Conservation (phyloP, 306 rosid genomes). For the Rosa lucieae region DNA sequence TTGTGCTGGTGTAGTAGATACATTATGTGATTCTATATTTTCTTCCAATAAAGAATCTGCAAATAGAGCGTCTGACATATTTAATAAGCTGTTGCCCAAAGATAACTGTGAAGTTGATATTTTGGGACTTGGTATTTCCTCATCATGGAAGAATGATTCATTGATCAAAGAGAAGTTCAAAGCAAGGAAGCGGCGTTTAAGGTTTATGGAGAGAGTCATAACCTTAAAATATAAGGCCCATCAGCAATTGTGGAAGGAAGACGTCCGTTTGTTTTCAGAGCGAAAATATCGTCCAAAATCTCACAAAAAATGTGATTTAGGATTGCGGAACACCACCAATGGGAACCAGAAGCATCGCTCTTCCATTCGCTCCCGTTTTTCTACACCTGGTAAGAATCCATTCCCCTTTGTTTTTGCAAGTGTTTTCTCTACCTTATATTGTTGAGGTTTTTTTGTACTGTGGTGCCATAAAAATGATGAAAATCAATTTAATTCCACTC, state of each 20-base stretch:
- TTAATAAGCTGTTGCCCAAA: conserved; percentile 49
- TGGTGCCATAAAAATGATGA: background rate
- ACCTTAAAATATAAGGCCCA: conserved; percentile 77
- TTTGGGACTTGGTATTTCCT: conserved; percentile 27
- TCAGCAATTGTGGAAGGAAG: conserved; percentile 86
- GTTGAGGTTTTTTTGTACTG: background rate
- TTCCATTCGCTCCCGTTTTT: conserved; percentile 63
- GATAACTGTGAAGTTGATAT: conserved; percentile 30
- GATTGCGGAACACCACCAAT: conserved; percentile 51
- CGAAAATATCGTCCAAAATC: conserved; percentile 69
- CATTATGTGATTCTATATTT: conserved; percentile 40
- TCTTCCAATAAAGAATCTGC: conserved; percentile 66
- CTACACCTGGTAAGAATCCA: conserved; percentile 60
- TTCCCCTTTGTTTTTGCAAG: background rate
- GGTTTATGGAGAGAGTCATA: conserved; percentile 74
- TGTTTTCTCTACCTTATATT: background rate
- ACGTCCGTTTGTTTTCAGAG: conserved; percentile 54
- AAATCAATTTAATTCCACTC: background rate
- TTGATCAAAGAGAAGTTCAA: conserved; percentile 54
- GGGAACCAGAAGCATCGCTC: conserved; percentile 75
- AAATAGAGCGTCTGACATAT: conserved; percentile 39
- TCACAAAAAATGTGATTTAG: conserved; percentile 63
- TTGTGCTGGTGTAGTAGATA: conserved; percentile 27
- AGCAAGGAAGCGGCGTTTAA: conserved; percentile 51
- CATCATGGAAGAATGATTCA: conserved; percentile 24